Evolutionary conservation across 176 grass and related monocot genomes (phyloP), one percentile per base, ranked within the genome.

Genomic region (Thinopyrum elongatum): DNA sequence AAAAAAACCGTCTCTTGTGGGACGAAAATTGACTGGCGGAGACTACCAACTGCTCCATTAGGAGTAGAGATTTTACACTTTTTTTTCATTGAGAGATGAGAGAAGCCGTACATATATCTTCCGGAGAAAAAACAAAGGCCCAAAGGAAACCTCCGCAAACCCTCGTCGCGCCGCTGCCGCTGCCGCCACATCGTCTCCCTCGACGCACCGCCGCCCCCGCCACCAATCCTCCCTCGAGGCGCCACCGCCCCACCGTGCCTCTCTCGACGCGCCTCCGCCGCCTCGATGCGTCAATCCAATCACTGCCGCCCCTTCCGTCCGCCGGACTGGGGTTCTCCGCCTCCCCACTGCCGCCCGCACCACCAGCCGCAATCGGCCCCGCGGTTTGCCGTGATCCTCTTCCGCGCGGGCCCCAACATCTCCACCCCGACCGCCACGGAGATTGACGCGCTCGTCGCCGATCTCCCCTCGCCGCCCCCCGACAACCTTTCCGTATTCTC

Each of bases 361-460:
- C 79, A 84, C 42, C 69, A 34, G 5, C 25, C 38, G 1, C 66
- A 61, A 70, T 66, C 22, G 58, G 25, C 75, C 9, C 42, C 80
- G 49, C 64, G 47, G 68, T 88, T 92, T 79, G n/a, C 23, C 4
- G 86, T 95, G 17, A 15, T 83, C 36, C 90, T 95, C 55, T 23
- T 85, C 65, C 80, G 86, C 38, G 74, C 63, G 55, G 74, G 61
- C 12, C 33, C 67, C 30, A 26, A 80, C 63, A 8, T 34, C 13
- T 70, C 90, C 62, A 15, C 23, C 22, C 81, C 80, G 13, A 61
- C 83, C 22, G 76, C 77, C 53, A 64, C 68, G 21, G 92, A 91
- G 44, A 70, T 94, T 2, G 63, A 93, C 80, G 82, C 88, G 53
- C 82, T 98, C 73, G 49, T 98, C 13, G 47, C 79, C 11, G 76